Evolutionary conservation across 2,329 filamentous ascomycete species (phyloP), one percentile per base, ranked within the genome.

Genomic region (Colletotrichum musicola): DNA sequence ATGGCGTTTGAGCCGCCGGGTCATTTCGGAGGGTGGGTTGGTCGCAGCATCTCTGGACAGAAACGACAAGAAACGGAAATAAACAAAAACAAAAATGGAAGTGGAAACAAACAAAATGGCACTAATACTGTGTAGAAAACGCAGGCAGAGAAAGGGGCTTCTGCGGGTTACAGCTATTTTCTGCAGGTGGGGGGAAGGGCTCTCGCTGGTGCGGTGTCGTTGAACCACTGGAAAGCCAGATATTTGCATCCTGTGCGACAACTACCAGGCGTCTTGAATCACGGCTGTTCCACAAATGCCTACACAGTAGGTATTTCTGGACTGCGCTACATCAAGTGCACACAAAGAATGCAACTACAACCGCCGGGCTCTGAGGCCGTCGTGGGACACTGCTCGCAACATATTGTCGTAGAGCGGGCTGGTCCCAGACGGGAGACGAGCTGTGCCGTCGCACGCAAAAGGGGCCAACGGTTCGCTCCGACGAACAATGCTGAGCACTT

Each of bases 1-100:
- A 60, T 55, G 62, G 49, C 44, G 50, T 59, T 18, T 60, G 61
- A 68, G 47, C 54, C 38, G 35, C 27, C 16, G 42, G 49, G 46
- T 58, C 47, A 46, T 60, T 50, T 55, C 50, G 35, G 40, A 44
- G 49, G 49, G 27, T 25, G 22, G 22, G 12, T 16, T 27, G 35
- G 55, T 49, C 38, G 60, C 25, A 46, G 22, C 3, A 25, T 54
- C 54, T 14, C 30, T 10, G 10, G 20, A 50, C 38, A 22, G 40
- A 35, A 35, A 58, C 54, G 35, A 50, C 6, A 30, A 55, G 38
- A 55, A 60, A 68, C 55, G 46, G 49, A 60, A 64, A 64, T 54
- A 67, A 53, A 35, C 42, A 35, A 59, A 64, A 30, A 42, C 47
- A 30, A 14, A 40, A 25, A 42, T 35, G 20, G 14, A 46, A 25